Evolutionary conservation across 1,139 yeast genomes (phyloP).

Genomic region (Ogataea hybrid): DNA sequence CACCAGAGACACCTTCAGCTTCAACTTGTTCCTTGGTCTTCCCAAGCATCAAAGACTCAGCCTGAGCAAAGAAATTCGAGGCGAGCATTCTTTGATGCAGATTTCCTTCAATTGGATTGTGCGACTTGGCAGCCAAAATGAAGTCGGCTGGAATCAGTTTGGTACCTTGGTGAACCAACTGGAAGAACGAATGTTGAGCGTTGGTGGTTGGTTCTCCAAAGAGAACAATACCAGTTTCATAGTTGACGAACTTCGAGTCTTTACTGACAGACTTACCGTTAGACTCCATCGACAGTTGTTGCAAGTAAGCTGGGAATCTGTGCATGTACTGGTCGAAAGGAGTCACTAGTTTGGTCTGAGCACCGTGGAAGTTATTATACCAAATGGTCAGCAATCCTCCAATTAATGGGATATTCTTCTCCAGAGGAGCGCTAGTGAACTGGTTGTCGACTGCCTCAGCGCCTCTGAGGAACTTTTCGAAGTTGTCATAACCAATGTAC

Average conservation of each 20-base stretch:
- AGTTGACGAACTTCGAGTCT: conserved; percentile 84
- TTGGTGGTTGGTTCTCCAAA: conserved; percentile 99
- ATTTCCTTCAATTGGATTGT: conserved; percentile 93
- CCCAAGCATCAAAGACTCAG: conserved; percentile 97
- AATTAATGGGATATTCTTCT: conserved; percentile 85
- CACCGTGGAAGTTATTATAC: conserved; percentile 98
- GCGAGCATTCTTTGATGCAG: conserved; percentile 97
- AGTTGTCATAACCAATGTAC: conserved; percentile 93
- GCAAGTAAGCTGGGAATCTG: conserved; percentile 98
- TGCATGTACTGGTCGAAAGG: conserved; percentile 98
- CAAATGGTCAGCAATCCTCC: conserved; percentile 95
- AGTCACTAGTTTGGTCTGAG: conserved; percentile 97
- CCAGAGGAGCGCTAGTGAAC: conserved; percentile 79
- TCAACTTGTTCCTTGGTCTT: conserved; percentile 82
- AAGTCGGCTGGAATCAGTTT: conserved; percentile 96
- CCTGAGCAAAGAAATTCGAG: conserved; percentile 96
- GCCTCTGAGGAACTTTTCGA: conserved; percentile 88
- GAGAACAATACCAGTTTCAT: conserved; percentile 92
- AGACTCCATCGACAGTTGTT: conserved; percentile 98
- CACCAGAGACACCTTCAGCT: conserved; percentile 86
- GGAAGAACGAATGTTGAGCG: conserved; percentile 99
- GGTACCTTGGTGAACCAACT: conserved; percentile 98
- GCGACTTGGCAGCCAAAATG: conserved; percentile 95
- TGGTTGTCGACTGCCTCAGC: conserved; percentile 97
- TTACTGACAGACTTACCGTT: conserved; percentile 97